These are phyloP conservation scores for Clohesyomyces aquaticus DNA, from an alignment of 495 filamentous ascomycete species.

Conservation along the genomic window DNA sequence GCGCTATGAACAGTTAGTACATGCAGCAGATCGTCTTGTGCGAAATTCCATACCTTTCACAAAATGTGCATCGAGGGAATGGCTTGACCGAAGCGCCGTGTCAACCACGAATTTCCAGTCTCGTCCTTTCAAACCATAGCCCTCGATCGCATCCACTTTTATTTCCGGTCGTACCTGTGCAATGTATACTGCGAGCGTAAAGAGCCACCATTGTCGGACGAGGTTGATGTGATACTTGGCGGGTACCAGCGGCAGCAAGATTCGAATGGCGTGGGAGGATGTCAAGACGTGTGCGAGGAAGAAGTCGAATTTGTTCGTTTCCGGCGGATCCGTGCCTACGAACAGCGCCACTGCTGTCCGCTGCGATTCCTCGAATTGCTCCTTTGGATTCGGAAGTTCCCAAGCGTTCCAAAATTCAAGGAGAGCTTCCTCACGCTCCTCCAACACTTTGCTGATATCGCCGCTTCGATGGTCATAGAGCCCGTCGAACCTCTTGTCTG, in stretches of 20 bases:
- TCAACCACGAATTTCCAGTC: constrained; percentile 77
- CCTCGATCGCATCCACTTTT: constrained; percentile 62
- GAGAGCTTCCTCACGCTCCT: constrained; percentile 67
- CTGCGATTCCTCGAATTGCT: constrained; percentile 78
- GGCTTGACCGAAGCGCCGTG: constrained; percentile 65
- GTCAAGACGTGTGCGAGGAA: constrained; percentile 82
- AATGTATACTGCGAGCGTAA: constrained; percentile 77
- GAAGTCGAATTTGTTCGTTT: constrained; percentile 73
- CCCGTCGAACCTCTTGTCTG: constrained; percentile 60
- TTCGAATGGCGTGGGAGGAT: constrained; percentile 82
- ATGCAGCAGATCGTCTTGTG: neutral
- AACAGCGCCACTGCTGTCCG: constrained; percentile 74
- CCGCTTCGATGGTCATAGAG: constrained; percentile 62
- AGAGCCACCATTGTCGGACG: constrained; percentile 85
- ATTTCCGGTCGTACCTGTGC: constrained; percentile 72
- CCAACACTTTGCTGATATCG: constrained; percentile 65
- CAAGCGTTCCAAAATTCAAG: constrained; percentile 89
- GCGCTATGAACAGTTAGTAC: constrained; percentile 47
- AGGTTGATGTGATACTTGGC: constrained; percentile 70
- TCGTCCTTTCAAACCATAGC: constrained; percentile 63
- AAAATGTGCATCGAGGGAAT: constrained; percentile 75
- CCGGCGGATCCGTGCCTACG: constrained; percentile 60
- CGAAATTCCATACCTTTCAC: constrained; percentile 62
- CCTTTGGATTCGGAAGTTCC: constrained; percentile 64
- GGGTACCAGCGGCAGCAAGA: constrained; percentile 79